Evolutionary conservation across 2,329 filamentous ascomycete species (phyloP).

Genomic region (Clonostachys sp.): DNA sequence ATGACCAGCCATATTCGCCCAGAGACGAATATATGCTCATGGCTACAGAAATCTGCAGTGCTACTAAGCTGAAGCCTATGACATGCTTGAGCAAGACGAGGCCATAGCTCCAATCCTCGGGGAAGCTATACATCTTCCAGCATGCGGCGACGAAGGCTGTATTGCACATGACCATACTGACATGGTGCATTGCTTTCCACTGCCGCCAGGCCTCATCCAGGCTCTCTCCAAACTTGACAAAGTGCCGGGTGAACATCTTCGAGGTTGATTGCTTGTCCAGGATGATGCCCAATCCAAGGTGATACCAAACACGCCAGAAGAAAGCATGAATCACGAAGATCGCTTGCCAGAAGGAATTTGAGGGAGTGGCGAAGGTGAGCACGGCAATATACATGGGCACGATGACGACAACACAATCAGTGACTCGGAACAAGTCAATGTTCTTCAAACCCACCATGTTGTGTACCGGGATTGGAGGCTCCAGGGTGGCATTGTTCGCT

Average conservation of each 20-base stretch:
- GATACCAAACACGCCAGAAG: constrained; percentile 87
- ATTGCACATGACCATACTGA: constrained; percentile 88
- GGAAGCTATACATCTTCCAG: constrained; percentile 95
- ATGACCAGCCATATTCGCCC: constrained; percentile 98
- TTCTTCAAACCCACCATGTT: constrained; percentile 80
- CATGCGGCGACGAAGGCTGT: constrained; percentile 83
- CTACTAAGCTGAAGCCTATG: constrained; percentile 72
- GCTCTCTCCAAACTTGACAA: constrained; percentile 92
- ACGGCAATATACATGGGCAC: constrained; percentile 71
- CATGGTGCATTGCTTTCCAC: constrained; percentile 94
- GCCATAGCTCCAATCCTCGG: constrained; percentile 82
- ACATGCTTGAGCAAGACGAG: constrained; percentile 83
- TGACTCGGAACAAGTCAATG: constrained; percentile 82
- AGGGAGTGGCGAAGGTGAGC: constrained; percentile 72
- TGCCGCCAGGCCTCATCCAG: constrained; percentile 92
- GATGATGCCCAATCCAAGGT: constrained; percentile 79
- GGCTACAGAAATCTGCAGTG: constrained; percentile 88
- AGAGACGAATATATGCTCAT: constrained; percentile 92
- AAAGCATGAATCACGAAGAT: constrained; percentile 79
- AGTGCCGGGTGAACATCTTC: constrained; percentile 96
- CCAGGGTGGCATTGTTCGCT: constrained; percentile 15
- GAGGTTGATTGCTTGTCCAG: constrained; percentile 80
- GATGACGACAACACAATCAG: constrained; percentile 76
- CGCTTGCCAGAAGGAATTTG: constrained; percentile 68
- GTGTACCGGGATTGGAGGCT: constrained; percentile 65